Base-by-base conservation (phyloP, 1,284 basidiomycete genomes). In the Phlebopus sp. region DNA sequence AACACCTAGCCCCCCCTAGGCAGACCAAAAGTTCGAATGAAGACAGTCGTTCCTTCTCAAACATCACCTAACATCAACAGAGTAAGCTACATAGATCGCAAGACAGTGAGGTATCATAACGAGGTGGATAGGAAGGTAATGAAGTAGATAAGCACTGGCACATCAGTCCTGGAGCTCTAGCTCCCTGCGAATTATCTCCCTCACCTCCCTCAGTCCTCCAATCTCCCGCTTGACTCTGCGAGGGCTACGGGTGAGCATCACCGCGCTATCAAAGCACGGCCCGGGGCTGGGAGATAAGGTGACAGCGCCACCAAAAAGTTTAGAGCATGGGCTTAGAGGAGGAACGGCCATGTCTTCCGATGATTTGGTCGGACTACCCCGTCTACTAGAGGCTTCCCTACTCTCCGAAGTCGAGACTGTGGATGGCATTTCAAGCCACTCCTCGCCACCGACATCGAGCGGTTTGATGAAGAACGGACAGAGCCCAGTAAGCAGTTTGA, bases 381-480 rank as follows among this genome's bases (percentile, higher is more conserved):
- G 60, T 3, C 47, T 55, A 18, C 55, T 50, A 19, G 50, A 21
- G 15, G 41, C 19, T 9, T 57, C 55, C 8, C 44, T 38, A 7
- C 50, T 42, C 8, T 66, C 65, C 7, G 48, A 53, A 35, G 44
- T 49, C 8, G 55, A 49, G 30, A 67, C 60, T 2, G 76, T 61
- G 13, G 82, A 75, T 25, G 87, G 86, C 86, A 89, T 90, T 66
- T 90, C 88, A 7, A 90, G 68, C 87, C 86, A 90, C 45, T 85
- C 84, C 58, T 82, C 80, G n/a, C 80, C 78, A 7, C 69, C 77
- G 15, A 90, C 76, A 53, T 77, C 70, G 9, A 88, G 67, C 42
- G 70, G 72, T 57, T 74, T 81, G 47, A 91, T 63, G 70, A 90
- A 90, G 69, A 90, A 90, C 0, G 87, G 87, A 58, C 88, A 90